Evolutionary conservation across 2,329 filamentous ascomycete species (phyloP).

Genomic region (Aspergillus pseudoviridinutans): DNA sequence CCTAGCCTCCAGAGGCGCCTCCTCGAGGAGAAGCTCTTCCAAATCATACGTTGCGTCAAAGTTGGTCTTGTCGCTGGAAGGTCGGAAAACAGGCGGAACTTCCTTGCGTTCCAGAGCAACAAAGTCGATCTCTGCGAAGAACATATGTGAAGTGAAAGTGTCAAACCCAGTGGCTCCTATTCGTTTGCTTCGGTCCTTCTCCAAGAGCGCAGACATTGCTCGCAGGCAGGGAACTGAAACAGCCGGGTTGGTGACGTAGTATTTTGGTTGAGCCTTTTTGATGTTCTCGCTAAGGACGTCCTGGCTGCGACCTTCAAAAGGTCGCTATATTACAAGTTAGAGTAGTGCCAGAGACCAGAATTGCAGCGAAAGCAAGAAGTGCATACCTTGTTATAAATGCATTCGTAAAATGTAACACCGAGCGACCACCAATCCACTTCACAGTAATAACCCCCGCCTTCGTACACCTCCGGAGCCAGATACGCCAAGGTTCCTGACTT

Average conservation of each 20-base stretch:
- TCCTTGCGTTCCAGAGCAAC: constrained; percentile 77
- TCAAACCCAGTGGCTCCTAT: constrained; percentile 81
- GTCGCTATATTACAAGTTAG: constrained; percentile 58
- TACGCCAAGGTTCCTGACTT: constrained; percentile 97
- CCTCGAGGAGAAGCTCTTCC: constrained; percentile 87
- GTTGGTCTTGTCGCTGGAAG: constrained; percentile 96
- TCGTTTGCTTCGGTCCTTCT: constrained; percentile 72
- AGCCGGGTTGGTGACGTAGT: constrained; percentile 86
- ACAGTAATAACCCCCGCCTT: constrained; percentile 79
- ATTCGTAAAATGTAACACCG: constrained; percentile 97
- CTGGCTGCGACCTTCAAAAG: constrained; percentile 87
- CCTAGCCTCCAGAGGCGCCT: constrained; percentile 88
- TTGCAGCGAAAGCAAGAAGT: not conserved
- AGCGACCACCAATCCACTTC: constrained; percentile 99
- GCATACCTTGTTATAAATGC: constrained; percentile 93
- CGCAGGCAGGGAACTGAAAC: constrained; percentile 86
- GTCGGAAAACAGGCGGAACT: constrained; percentile 85
- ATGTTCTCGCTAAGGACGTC: constrained; percentile 76
- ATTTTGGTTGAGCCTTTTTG: constrained; percentile 75
- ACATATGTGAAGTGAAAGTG: constrained; percentile 80
- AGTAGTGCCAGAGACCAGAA: not conserved
- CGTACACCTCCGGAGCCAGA: constrained; percentile 91
- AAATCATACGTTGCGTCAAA: constrained; percentile 98
- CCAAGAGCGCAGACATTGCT: constrained; percentile 78
- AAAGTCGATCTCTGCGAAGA: constrained; percentile 86